Evolutionary conservation across 306 rosid species (phyloP), one percentile per base, ranked within the genome.

Genomic region (Vigna reflexopilosa): DNA sequence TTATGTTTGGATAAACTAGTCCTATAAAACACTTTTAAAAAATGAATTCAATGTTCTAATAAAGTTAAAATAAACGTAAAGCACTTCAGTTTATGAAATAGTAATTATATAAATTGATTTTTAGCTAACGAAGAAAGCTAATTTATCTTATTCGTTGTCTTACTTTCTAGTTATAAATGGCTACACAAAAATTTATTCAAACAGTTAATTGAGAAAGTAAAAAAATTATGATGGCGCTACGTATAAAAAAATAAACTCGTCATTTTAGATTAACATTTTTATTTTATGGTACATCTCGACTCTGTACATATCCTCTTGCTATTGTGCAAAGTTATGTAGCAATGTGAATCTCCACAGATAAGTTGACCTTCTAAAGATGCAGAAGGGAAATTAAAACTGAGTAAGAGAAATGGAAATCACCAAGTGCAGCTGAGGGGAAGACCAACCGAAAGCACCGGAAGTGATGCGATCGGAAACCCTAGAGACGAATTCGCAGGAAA

Each of bases 401-500:
- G 45, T 28, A 54, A 42, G 12, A 4, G 47, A 34, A 28, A 73
- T 19, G 1, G 4, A 38, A 62, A 73, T 49, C 82, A 94, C 97
- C 95, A 55, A 77, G 51, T 85, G 89, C 62, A 89, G 82, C 36
- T 95, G 98, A 26, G 89, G 90, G 51, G 86, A 82, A 73, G 90
- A 87, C 99, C 98, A 95, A 24, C 83, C 90, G 56, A 91, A 79
- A 19, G 87, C 67, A 57, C 89, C 89, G 20, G 94, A 86, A 17
- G 96, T 75, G 59, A 95, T 63, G 12, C 80, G 86, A 75, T 81
- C 90, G 0, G 94, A 91, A 77, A 91, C 77, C 84, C 89, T 72
- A 16, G 87, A 66, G 1, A 93, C 76, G 44, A 91, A 91, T 3
- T 89, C 88, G 11, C 44, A 84, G 57, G 70, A 56, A 42, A 91